phyloP scores from a whole-genome alignment of 2,329 filamentous ascomycete genomes.

The Clarireedia sp. region DNA sequence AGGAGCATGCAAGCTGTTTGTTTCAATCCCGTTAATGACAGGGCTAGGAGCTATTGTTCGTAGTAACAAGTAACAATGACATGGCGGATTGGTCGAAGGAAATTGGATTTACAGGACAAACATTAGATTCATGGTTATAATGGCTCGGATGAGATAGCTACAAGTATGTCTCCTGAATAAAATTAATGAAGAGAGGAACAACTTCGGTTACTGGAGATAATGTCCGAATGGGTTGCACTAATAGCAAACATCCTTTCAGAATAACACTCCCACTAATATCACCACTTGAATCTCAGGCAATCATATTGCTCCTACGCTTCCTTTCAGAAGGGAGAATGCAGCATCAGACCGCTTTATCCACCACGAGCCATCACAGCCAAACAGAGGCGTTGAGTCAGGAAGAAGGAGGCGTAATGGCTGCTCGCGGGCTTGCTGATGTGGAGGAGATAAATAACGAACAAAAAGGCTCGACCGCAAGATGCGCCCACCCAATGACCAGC shows the following conservation, averaged over 20 bases:
- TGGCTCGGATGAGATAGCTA: not conserved
- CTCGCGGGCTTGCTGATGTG: not conserved
- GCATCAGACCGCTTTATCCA: too few species aligned
- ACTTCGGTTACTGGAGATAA: not conserved
- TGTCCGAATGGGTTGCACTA: not conserved
- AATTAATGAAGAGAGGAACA: not conserved
- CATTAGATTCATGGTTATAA: not conserved
- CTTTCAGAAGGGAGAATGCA: too few species aligned
- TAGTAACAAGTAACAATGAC: not conserved
- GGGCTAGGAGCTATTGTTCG: too few species aligned
- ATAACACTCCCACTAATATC: not conserved
- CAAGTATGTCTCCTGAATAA: not conserved
- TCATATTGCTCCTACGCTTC: too few species aligned
- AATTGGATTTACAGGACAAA: constrained; percentile 3
- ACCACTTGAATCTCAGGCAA: not conserved
- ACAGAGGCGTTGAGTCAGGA: too few species aligned
- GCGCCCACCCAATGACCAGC: not conserved
- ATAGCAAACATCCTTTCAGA: not conserved
- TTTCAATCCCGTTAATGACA: not conserved
- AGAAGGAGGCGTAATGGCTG: not conserved
- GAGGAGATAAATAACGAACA: not conserved
- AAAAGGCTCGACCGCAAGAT: not conserved
- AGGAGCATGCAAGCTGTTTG: not conserved
- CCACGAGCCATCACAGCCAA: too few species aligned
- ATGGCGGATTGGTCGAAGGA: not conserved